Conservation (phyloP, 768 basidiomycete species). For the Pleurotus tuoliensis region DNA sequence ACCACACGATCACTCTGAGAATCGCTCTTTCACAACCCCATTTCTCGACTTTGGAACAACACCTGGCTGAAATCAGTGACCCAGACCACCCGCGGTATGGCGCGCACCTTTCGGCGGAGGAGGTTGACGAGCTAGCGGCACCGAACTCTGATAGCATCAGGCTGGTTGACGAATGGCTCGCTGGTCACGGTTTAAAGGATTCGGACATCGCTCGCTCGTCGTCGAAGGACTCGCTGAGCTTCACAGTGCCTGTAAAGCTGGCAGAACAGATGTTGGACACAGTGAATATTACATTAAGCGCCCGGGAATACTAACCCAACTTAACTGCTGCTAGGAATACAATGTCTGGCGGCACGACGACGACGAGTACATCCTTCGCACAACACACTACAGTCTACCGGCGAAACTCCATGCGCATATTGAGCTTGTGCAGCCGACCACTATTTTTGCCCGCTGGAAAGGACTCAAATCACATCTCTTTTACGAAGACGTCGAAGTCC, state of each 20-base stretch:
- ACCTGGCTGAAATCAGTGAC: conserved; percentile 55
- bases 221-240: conserved; percentile 66
- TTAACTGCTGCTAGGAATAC: conserved; percentile 43
- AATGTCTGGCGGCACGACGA: conserved; percentile 53
- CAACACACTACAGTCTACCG: conserved; percentile 69
- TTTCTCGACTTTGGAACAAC: conserved; percentile 45
- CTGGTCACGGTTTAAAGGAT: conserved; percentile 47
- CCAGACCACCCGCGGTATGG: conserved; percentile 54
- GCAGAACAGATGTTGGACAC: conserved; percentile 74
- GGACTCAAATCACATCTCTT: conserved; percentile 38
- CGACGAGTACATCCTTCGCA: conserved; percentile 56
- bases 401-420: conserved; percentile 53
- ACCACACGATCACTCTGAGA: conserved; percentile 49
- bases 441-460: conserved; percentile 53
- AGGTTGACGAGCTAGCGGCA: conserved; percentile 58
- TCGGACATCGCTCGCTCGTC: conserved; percentile 49
- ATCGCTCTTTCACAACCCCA: conserved; percentile 54
- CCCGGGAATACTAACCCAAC: not conserved
- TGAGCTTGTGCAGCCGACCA: conserved; percentile 71
- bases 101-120: conserved; percentile 55
- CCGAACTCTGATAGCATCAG: conserved; percentile 51
- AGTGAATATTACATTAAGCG: conserved; percentile 30
- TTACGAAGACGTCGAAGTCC: conserved; percentile 17
- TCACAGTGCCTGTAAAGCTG: conserved; percentile 51
- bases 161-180: conserved; percentile 60